Percentiles rank a stretch among this genome's conserved stretches.
These are phyloP conservation scores for Tripterygium wilfordii DNA, from an alignment of 177 flowering plant genomes.

Conservation along the genomic window DNA sequence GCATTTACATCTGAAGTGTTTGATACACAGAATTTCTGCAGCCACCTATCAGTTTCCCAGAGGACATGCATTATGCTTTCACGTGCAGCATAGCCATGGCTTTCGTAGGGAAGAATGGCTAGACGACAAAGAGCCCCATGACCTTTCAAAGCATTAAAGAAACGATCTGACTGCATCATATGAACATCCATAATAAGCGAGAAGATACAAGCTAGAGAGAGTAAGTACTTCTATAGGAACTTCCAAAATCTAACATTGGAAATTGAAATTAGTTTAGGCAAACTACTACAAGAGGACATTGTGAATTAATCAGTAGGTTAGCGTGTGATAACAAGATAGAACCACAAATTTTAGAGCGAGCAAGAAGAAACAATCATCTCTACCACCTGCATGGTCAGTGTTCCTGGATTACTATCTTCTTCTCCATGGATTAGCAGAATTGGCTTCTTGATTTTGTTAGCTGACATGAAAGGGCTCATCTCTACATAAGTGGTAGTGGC, in stretches of 20 bases:
- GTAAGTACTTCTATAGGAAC: too few relatives aligned
- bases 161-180: conserved; percentile 81
- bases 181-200: not conserved
- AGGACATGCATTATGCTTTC: conserved; percentile 99
- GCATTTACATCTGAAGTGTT: conserved; percentile 33
- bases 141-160: conserved; percentile 91
- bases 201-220: conserved; percentile 1
- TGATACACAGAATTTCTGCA: conserved; percentile 64
- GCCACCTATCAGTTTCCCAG: conserved; percentile 98
- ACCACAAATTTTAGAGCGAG: too few relatives aligned
- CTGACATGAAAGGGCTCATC: conserved; percentile 99
- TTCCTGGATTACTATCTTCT: conserved; percentile 96
- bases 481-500: conserved; percentile 76
- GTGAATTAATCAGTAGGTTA: too few relatives aligned
- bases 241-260: too few relatives aligned
- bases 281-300: not conserved
- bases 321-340: too few relatives aligned
- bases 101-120: conserved; percentile 90
- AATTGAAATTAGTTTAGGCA: too few relatives aligned
- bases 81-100: conserved; percentile 90
- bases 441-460: conserved; percentile 90
- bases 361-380: not conserved
- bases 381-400: conserved; percentile 93
- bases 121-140: conserved; percentile 94
- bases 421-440: conserved; percentile 95